phyloP scores from a whole-genome alignment of 2,329 filamentous ascomycete genomes.

The Ascomycota sp. region DNA sequence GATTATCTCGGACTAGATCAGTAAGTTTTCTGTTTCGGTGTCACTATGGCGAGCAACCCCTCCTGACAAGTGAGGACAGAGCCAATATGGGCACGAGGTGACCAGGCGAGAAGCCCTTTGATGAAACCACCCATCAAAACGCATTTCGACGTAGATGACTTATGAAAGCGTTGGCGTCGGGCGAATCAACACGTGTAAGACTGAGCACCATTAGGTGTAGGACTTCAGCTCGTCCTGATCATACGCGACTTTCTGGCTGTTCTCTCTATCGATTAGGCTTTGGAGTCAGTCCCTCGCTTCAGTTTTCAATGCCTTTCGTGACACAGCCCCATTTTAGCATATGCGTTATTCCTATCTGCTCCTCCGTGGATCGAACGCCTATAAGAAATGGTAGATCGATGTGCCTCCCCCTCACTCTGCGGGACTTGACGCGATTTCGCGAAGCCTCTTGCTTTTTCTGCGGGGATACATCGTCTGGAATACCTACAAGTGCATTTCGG shows the following conservation, averaged over 20 bases:
- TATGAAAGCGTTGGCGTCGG: neutral
- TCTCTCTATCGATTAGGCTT: neutral
- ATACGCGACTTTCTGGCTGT: neutral
- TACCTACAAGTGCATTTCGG: too few species aligned
- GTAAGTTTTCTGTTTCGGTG: conserved; percentile 10
- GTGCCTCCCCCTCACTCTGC: conserved; percentile 28
- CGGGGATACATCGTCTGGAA: conserved; percentile 15
- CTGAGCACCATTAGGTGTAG: neutral
- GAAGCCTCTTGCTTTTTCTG: conserved; percentile 25
- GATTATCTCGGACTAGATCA: conserved; percentile 51
- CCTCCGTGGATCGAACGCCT: conserved; percentile 30
- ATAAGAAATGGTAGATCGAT: conserved; percentile 30
- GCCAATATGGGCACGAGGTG: conserved; percentile 17
- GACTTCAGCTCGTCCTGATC: neutral
- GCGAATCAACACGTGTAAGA: too few species aligned
- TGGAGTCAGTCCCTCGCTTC: too few species aligned
- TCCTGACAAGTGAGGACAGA: conserved; percentile 12
- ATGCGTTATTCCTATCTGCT: conserved; percentile 25
- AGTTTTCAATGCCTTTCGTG: neutral
- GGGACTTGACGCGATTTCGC: conserved; percentile 18
- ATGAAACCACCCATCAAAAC: neutral
- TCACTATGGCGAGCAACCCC: conserved; percentile 8
- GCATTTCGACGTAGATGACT: neutral
- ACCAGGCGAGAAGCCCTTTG: conserved; percentile 1
- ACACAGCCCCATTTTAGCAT: conserved; percentile 26